Conservation (phyloP, 805 yeast species). For the Spathaspora gorwiae region DNA sequence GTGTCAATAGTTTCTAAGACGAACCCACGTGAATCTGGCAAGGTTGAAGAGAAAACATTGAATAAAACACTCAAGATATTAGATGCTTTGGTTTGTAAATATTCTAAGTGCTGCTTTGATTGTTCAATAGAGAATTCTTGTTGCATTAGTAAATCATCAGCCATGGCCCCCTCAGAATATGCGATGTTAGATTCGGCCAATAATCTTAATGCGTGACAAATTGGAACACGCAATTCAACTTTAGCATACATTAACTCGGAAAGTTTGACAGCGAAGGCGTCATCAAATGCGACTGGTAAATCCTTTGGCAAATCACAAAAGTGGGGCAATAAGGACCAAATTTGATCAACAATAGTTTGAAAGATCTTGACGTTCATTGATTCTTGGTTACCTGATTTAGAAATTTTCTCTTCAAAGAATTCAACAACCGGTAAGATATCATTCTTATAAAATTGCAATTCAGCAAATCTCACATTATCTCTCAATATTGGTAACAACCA, state of each 20-base stretch:
- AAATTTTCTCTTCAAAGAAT: slow-evolving; percentile 48
- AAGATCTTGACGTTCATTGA: slow-evolving; percentile 74
- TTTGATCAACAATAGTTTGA: slow-evolving; percentile 81
- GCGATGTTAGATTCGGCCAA: slow-evolving; percentile 73
- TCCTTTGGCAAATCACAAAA: slow-evolving; percentile 87
- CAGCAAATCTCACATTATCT: slow-evolving; percentile 75
- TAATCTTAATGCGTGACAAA: slow-evolving; percentile 76
- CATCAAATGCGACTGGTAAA: slow-evolving; percentile 57
- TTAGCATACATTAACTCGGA: slow-evolving; percentile 71
- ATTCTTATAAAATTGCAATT: slow-evolving; percentile 55
- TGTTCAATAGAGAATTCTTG: slow-evolving; percentile 55
- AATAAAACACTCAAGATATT: slow-evolving; percentile 82
- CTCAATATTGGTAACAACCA: slow-evolving; percentile 91
- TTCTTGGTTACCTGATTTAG: slow-evolving; percentile 41
- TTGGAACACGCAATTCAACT: slow-evolving; percentile 69
- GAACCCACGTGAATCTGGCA: slow-evolving; percentile 77
- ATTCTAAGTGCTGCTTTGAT: slow-evolving; percentile 56
- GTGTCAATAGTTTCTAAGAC: slow-evolving; percentile 83
- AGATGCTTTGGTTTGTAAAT: slow-evolving; percentile 59
- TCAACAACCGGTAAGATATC: slow-evolving; percentile 64
- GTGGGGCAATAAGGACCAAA: slow-evolving; percentile 87
- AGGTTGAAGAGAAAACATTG: slow-evolving; percentile 88
- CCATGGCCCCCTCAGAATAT: slow-evolving; percentile 56
- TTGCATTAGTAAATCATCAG: slow-evolving; percentile 52
- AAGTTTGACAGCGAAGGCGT: slow-evolving; percentile 71